phyloP scores from a whole-genome alignment of 306 rosid species.

The Psophocarpus tetragonolobus region DNA sequence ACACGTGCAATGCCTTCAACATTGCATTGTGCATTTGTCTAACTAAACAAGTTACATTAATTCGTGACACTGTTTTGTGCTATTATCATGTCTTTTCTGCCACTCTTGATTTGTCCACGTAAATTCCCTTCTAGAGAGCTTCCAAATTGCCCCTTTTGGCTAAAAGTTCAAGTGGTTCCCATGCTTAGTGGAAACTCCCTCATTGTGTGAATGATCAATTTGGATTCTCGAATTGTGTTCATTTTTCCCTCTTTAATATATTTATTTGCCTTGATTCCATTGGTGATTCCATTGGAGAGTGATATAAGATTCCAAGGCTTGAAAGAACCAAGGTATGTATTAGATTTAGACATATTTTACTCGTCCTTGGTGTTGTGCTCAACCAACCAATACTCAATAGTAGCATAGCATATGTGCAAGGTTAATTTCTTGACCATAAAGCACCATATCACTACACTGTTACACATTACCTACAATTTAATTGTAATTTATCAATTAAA shows the following conservation, averaged over 20 bases:
- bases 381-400: background rate
- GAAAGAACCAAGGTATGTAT: conserved; percentile 35
- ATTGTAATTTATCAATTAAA: background rate
- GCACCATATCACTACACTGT: background rate
- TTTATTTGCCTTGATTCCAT: no score
- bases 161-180: conserved; percentile 36
- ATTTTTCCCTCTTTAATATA: conserved; percentile 11
- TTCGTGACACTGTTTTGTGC: conserved; percentile 32
- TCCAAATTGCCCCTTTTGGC: conserved; percentile 36
- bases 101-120: conserved; percentile 12
- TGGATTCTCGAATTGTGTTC: conserved; percentile 36
- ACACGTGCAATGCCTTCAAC: conserved; percentile 34
- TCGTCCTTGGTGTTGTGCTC: conserved; percentile 3
- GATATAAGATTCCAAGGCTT: conserved; percentile 16
- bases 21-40: conserved; percentile 33
- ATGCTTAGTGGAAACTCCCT: conserved; percentile 39
- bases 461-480: background rate
- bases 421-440: conserved; percentile 41
- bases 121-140: conserved; percentile 44
- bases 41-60: conserved; percentile 13
- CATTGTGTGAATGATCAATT: conserved; percentile 1
- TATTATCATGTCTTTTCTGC: conserved; percentile 32
- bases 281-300: background rate
- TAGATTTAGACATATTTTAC: background rate
- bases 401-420: conserved; percentile 27